phyloP scores from a whole-genome alignment of 2,329 filamentous ascomycete genomes.

The Microsporum ferrugineum region DNA sequence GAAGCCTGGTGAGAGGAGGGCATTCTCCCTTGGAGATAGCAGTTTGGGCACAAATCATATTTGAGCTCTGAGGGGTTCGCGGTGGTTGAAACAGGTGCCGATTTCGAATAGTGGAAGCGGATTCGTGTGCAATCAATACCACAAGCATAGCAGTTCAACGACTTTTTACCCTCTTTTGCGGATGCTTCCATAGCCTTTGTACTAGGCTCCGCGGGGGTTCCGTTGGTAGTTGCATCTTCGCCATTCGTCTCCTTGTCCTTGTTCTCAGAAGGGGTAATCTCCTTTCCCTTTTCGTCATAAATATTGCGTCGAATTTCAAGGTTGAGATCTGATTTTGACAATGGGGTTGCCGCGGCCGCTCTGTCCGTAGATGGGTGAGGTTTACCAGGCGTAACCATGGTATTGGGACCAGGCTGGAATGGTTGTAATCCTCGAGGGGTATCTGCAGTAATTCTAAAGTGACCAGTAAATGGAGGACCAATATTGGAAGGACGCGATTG shows the following conservation, averaged over 20 bases:
- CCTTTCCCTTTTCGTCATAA: constrained; percentile 84
- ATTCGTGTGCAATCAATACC: constrained; percentile 75
- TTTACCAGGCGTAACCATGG: constrained; percentile 52
- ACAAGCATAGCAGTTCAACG: constrained; percentile 77
- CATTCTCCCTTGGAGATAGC: constrained; percentile 73
- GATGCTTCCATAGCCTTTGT: constrained; percentile 52
- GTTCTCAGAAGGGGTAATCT: constrained; percentile 58
- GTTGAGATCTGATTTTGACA: constrained; percentile 69
- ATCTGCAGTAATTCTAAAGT: constrained; percentile 92
- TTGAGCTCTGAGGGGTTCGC: constrained; percentile 52
- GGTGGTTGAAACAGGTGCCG: constrained; percentile 43
- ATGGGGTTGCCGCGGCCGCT: constrained; percentile 52
- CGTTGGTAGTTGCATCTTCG: constrained; percentile 59
- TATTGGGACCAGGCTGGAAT: constrained; percentile 80
- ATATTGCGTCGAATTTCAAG: constrained; percentile 91
- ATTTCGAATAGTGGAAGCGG: constrained; percentile 59
- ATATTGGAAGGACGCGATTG: constrained; percentile 92
- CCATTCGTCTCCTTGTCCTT: constrained; percentile 57
- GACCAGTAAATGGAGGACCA: constrained; percentile 90
- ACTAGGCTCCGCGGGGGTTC: constrained; percentile 44
- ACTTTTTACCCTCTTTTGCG: constrained; percentile 52
- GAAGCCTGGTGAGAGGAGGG: constrained; percentile 65
- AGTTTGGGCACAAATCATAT: constrained; percentile 84
- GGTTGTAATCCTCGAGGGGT: constrained; percentile 89
- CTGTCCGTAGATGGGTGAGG: constrained; percentile 58